Evolutionary conservation across 2,329 filamentous ascomycete species (phyloP).

Genomic region (Macrophomina pseudophaseolina): DNA sequence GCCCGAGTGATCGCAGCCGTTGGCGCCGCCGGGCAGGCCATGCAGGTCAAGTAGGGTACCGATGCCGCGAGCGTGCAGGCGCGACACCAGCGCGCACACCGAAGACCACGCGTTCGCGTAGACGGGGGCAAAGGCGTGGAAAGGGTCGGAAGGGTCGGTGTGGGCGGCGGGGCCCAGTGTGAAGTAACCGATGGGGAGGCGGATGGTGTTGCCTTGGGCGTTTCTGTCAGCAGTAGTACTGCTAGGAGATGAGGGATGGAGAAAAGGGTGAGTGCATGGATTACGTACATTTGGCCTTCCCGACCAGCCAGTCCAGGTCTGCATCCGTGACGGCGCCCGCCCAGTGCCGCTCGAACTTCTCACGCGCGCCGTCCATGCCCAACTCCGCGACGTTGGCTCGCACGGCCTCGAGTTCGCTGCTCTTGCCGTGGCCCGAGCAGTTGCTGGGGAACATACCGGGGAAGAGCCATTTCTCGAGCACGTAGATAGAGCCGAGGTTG

Average conservation of each 20-base stretch:
- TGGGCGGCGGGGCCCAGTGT: conserved; percentile 60
- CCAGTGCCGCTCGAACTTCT: conserved; percentile 62
- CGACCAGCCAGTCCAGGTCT: conserved; percentile 60
- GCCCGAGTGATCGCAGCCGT: conserved; percentile 61
- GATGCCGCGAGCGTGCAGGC: conserved; percentile 55
- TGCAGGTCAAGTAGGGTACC: conserved; percentile 65
- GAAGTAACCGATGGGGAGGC: conserved; percentile 66
- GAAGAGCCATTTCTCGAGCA: conserved; percentile 65
- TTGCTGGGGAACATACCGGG: conserved; percentile 55
- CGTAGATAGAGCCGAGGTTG: conserved; percentile 64
- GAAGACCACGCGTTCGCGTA: conserved; percentile 60
- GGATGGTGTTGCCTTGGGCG: conserved; percentile 54
- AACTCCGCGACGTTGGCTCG: conserved; percentile 52
- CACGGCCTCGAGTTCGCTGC: conserved; percentile 60
- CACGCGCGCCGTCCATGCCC: conserved; percentile 55
- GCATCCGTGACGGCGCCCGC: conserved; percentile 54
- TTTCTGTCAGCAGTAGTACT: too few species aligned
- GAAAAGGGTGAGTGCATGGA: not conserved
- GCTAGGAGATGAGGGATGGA: not conserved
- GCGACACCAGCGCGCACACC: conserved; percentile 54
- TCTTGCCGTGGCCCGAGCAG: conserved; percentile 42
- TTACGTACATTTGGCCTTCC: conserved; percentile 54
- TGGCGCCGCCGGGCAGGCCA: conserved; percentile 63
- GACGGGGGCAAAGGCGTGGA: conserved; percentile 57
- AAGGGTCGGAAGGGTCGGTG: conserved; percentile 50